Evolutionary conservation across 495 filamentous ascomycete genomes (phyloP).

Genomic region (Talaromyces wortmannii): DNA sequence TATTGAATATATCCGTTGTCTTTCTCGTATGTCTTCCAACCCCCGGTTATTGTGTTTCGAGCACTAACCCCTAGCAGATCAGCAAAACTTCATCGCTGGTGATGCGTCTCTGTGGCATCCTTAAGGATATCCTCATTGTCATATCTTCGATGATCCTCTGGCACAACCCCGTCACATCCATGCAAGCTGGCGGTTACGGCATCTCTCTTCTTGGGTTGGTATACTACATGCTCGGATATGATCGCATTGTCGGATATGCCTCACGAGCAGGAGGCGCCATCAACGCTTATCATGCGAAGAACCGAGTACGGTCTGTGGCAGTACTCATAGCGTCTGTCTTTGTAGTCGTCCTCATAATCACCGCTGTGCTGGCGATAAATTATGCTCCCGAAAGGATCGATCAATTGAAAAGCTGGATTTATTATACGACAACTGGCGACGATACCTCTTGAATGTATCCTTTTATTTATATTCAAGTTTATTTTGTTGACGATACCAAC

Average conservation of each 20-base stretch:
- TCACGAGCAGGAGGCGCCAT: conserved; percentile 31
- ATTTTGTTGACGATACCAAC: neutral
- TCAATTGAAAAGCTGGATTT: conserved; percentile 4
- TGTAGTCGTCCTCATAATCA: neutral
- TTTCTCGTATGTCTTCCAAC: conserved; percentile 52
- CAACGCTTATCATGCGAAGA: conserved; percentile 74
- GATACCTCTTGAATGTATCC: neutral
- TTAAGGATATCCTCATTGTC: conserved; percentile 72
- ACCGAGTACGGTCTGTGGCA: conserved; percentile 21
- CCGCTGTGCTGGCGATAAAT: neutral
- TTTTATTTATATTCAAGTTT: neutral
- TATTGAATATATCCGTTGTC: conserved; percentile 70
- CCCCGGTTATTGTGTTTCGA: neutral
- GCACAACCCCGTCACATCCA: conserved; percentile 47
- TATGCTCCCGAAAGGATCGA: conserved; percentile 2
- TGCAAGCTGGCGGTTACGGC: conserved; percentile 61
- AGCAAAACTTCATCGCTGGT: conserved; percentile 72
- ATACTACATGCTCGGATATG: conserved; percentile 57
- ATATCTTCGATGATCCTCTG: conserved; percentile 57
- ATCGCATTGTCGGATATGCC: conserved; percentile 2
- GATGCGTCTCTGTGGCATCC: conserved; percentile 66
- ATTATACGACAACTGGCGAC: conserved; percentile 3
- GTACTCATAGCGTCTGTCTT: neutral
- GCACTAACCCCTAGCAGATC: conserved; percentile 40
- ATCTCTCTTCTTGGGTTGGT: conserved; percentile 57